Conservation (phyloP, 441 rosid species). For the Rhodomyrtus psidioides region DNA sequence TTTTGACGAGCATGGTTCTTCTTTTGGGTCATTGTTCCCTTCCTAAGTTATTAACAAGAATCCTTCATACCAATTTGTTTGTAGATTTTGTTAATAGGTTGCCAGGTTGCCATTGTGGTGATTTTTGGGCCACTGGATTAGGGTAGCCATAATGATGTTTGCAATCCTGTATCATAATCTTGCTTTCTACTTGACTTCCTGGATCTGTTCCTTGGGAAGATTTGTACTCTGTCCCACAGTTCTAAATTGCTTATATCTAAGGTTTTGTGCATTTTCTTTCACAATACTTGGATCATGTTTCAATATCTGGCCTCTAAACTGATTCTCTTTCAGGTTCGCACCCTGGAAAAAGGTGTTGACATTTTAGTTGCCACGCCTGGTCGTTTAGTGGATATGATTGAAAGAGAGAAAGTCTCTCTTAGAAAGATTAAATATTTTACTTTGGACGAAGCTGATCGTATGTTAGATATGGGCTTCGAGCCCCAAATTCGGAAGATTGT, state of each 20-base stretch:
- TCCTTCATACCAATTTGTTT: not conserved
- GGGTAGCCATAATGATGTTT: not conserved
- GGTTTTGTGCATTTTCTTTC: not conserved
- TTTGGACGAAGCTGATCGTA: constrained; percentile 31
- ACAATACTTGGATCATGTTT: not conserved
- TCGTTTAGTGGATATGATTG: constrained; percentile 25
- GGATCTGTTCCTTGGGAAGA: not conserved
- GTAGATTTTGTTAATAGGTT: not conserved
- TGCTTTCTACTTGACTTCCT: not conserved
- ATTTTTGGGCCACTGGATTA: not conserved
- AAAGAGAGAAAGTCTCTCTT: constrained; percentile 22
- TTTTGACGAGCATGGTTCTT: not conserved
- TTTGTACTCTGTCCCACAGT: not conserved
- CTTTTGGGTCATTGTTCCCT: not conserved
- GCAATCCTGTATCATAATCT: not conserved
- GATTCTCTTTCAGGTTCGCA: constrained; percentile 10
- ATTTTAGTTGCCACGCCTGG: constrained; percentile 37
- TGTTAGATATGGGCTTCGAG: constrained; percentile 39
- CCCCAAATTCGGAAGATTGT: constrained; percentile 29
- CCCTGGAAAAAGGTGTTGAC: constrained; percentile 25
- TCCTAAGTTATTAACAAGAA: not conserved
- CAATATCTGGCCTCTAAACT: not conserved
- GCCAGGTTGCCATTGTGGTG: not conserved
- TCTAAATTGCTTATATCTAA: not conserved
- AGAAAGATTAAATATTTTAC: constrained; percentile 21